A percentile compares a stretch with the other conserved stretches of the same genome.
phyloP scores from a whole-genome alignment of 2,329 filamentous ascomycete genomes.

The Pestalotiopsis sp. region DNA sequence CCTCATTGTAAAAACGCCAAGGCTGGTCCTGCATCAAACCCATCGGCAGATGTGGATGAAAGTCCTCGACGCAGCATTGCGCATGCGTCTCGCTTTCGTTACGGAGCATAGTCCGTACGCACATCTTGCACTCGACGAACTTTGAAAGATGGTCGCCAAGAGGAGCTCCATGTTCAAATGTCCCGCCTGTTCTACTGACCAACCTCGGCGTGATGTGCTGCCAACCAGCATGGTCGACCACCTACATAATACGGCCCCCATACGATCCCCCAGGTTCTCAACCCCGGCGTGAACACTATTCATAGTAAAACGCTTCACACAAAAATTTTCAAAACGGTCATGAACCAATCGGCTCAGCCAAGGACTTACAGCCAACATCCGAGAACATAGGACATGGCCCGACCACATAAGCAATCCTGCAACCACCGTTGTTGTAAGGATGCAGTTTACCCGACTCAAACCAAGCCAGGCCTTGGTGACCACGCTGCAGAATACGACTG shows the following conservation, averaged over 20 bases:
- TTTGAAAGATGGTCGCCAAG: no score
- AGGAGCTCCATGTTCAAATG: no score
- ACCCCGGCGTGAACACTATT: background rate
- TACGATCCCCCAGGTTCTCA: background rate
- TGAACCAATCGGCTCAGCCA: background rate
- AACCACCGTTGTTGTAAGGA: background rate
- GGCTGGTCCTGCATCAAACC: background rate
- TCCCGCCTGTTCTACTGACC: no score
- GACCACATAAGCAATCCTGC: background rate
- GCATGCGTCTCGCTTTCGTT: no score
- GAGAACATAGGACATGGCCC: background rate
- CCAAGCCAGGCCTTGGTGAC: background rate
- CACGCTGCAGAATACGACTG: background rate
- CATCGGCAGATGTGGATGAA: background rate
- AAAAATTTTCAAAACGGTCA: background rate
- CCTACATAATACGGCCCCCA: background rate
- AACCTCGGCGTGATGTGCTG: background rate
- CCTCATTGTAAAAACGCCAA: background rate
- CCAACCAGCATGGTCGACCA: background rate
- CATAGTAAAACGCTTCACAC: background rate
- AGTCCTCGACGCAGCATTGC: background rate
- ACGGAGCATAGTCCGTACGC: no score
- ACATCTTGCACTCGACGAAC: background rate
- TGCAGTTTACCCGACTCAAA: background rate
- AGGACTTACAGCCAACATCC: background rate